Percentiles rank a stretch among this genome's conserved stretches.
Evolutionary conservation across 306 rosid species (phyloP).

Genomic region (Canavalia ensiformis): DNA sequence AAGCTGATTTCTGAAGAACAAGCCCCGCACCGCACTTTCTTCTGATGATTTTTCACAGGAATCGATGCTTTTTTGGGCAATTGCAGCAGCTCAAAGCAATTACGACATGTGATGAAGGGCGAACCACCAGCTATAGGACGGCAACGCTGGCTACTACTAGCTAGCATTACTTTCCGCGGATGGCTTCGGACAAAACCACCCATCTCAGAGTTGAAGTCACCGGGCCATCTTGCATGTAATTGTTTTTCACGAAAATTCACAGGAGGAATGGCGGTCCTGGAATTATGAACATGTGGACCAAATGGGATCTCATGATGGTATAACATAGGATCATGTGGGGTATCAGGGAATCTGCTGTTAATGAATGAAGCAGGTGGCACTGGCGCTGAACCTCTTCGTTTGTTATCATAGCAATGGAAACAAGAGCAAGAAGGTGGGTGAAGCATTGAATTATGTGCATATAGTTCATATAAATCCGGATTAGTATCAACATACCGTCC

Average conservation of each 20-base stretch:
- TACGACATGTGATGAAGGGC: conserved; percentile 85
- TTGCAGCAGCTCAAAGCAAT: conserved; percentile 81
- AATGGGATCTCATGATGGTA: conserved; percentile 63
- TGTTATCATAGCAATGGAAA: conserved; percentile 77
- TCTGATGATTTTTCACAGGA: conserved; percentile 63
- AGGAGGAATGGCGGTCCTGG: conserved; percentile 62
- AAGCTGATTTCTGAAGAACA: conserved; percentile 76
- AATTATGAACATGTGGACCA: conserved; percentile 67
- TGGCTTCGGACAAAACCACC: conserved; percentile 59
- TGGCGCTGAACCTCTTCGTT: conserved; percentile 61
- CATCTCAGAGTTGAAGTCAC: conserved; percentile 75
- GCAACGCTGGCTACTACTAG: conserved; percentile 66
- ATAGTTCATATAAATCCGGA: conserved; percentile 66
- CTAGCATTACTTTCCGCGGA: conserved; percentile 65
- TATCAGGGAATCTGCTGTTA: conserved; percentile 68
- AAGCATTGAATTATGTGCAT: conserved; percentile 62
- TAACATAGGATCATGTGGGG: conserved; percentile 67
- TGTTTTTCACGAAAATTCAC: conserved; percentile 56
- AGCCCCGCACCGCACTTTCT: conserved; percentile 80
- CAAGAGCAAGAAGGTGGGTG: conserved; percentile 92
- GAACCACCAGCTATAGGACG: conserved; percentile 88
- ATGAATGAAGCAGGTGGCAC: conserved; percentile 59
- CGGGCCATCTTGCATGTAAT: conserved; percentile 76
- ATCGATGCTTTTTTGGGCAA: conserved; percentile 70
- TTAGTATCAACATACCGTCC: conserved; percentile 65